Evolutionary conservation across 345 rosid genomes (phyloP), one percentile per base, ranked within the genome.

Genomic region (Anastatica hierochuntica): DNA sequence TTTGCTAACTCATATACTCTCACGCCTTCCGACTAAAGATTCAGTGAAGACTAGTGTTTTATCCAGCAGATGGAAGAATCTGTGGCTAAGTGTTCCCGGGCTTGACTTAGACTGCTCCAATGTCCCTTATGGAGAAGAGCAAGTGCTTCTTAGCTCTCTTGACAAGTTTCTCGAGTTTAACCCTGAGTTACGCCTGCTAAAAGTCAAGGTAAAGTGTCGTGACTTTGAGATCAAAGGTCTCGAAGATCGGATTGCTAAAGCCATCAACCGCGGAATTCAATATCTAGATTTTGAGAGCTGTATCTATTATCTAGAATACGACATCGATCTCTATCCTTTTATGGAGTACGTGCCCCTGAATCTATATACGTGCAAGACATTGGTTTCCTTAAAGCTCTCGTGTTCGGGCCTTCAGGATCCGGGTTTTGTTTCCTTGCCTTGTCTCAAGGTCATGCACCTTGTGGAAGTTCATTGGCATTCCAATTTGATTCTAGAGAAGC

Each of bases 31-130:
- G 16, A 51, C 56, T 4, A 35, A 36, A 35, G 43, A 19, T 35
- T 51, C 56, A 24, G 56, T 51, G 16, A 51, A 21, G 56, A 51
- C 56, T 23, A 35, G 56, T 19, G 29, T 35, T 34, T 20, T 51
- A 35, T 18, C 56, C 26, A 27, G 6, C 1, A 11, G 40, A 18
- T 49, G 53, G 53, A 49, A 33, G 26, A 49, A 16, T 31, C 26
- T 31, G 0, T 49, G 53, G 38, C 38, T 15, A 2, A 15, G 17
- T 6, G 53, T 49, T 30, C 53, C 39, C 2, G 39, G 10, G 6
- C 39, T 49, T 11, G 53, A 49, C 11, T 49, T 49, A 7, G 3
- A 17, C 38, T 11, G 7, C 26, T 0, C 0, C 0, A 13, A 49
- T 17, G 30, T 30, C 26, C 24, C 24, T 21, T 13, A 3, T 11